These are phyloP conservation scores for Eutypa lata DNA, from an alignment of 2,329 filamentous ascomycete species.

Conservation along the genomic window DNA sequence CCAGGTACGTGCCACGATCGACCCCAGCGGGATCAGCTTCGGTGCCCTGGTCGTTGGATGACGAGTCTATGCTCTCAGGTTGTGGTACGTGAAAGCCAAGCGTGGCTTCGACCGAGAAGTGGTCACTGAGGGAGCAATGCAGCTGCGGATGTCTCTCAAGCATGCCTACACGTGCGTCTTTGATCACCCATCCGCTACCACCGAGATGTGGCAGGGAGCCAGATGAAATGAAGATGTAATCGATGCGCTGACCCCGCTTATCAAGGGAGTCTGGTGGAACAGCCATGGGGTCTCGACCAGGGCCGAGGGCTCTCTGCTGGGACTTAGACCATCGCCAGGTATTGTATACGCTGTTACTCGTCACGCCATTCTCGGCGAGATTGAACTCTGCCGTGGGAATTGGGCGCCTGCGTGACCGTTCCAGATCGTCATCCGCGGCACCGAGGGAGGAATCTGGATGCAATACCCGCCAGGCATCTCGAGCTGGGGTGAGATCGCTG, in stretches of 20 bases:
- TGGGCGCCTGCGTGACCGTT: constrained; percentile 62
- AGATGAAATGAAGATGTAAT: constrained; percentile 85
- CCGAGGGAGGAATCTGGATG: constrained; percentile 84
- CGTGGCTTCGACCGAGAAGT: constrained; percentile 86
- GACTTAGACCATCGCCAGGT: constrained; percentile 87
- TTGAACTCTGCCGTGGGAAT: constrained; percentile 78
- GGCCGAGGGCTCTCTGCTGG: constrained; percentile 64
- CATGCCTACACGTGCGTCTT: constrained; percentile 72
- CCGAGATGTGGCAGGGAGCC: constrained; percentile 27
- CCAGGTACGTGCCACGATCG: constrained; percentile 37
- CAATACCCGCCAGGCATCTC: constrained; percentile 79
- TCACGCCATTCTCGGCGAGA: constrained; percentile 75
- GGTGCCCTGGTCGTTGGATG: constrained; percentile 10
- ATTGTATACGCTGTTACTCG: constrained; percentile 82
- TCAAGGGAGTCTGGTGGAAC: constrained; percentile 68
- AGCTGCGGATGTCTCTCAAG: constrained; percentile 76
- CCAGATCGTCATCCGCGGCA: constrained; percentile 62
- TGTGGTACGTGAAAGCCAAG: constrained; percentile 47
- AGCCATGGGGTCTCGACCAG: constrained; percentile 56
- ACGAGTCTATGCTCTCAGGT: constrained; percentile 3
- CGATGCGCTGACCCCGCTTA: constrained; percentile 76
- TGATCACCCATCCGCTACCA: constrained; percentile 62
- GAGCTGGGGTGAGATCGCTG: constrained; percentile 71
- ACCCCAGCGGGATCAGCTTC: constrained; percentile 22
- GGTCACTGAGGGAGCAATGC: constrained; percentile 85